Evolutionary conservation across 176 grass and related monocot species (phyloP), one percentile per base, ranked within the genome.

Genomic region (Microstegium vimineum): DNA sequence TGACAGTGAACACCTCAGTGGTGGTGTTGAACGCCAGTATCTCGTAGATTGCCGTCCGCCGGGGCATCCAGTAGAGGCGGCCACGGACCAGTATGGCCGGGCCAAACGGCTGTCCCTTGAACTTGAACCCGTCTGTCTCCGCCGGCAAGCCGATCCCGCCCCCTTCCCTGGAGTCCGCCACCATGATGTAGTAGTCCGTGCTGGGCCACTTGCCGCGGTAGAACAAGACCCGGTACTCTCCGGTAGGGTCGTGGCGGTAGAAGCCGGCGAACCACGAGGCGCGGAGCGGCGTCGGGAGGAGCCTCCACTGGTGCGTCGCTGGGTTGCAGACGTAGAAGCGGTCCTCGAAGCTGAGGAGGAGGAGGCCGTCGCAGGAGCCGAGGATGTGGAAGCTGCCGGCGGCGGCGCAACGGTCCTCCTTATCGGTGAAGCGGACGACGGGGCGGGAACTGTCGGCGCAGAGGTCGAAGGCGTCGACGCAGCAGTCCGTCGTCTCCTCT

Each of bases 251-350:
- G 66, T 81, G 79, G 65, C n/a, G 47, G 66, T 81, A 81, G 79
- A 81, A 49, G 8, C 46, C 79, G 43, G 16, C 79, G 66, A 81
- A 4, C 11, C 4, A 1, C n/a, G 23, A 41, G 34, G 14, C 17
- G 34, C 17, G n/a, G 15, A 70, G 78, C 5, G 78, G 65, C 78
- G 47, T 17, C 54, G 35, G 47, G 65, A 70, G 66, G 34, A 14
- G 47, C 14, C 42, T 30, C 66, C 79, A 81, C 66, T 71, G 66
- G 34, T 5, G 66, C 32, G 66, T 81, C 5, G 79, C 47, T 2
- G 64, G 47, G 66, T 81, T 81, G 79, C 49, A 81, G 66, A 81
- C 47, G 35, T 31, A 81, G 17, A 81, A 26, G 66, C n/a, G n/a
- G 65, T 22, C 23, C 0, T 22, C 15, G 79, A n/a, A 43, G 47